Percentiles rank a stretch among this genome's conserved stretches.
Evolutionary conservation across 2,329 filamentous ascomycete genomes (phyloP).

Genomic region (Septoria linicola): DNA sequence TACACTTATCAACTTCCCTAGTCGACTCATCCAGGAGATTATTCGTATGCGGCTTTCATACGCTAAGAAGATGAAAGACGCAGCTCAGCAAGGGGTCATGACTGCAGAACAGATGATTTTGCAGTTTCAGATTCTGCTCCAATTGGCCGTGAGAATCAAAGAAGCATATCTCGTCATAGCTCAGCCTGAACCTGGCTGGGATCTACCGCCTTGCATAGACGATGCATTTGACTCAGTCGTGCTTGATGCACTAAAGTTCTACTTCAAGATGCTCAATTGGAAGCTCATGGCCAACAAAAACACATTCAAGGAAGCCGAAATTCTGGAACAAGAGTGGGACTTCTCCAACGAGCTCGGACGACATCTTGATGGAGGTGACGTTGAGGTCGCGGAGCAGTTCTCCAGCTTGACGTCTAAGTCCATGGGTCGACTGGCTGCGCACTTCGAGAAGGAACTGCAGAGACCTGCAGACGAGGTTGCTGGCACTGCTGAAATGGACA

Average conservation of each 20-base stretch:
- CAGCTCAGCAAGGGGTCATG: slow-evolving; percentile 84
- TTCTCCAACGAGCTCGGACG: slow-evolving; percentile 93
- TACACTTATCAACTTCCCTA: slow-evolving; percentile 95
- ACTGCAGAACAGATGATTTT: slow-evolving; percentile 98
- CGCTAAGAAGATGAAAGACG: slow-evolving; percentile 92
- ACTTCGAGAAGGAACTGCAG: slow-evolving; percentile 89
- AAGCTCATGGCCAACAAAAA: slow-evolving; percentile 97
- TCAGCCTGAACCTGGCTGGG: slow-evolving; percentile 87
- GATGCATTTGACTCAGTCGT: slow-evolving; percentile 93
- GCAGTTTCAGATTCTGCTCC: slow-evolving; percentile 90
- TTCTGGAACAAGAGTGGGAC: slow-evolving; percentile 96
- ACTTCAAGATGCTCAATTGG: slow-evolving; percentile 98
- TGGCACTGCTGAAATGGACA: slow-evolving; percentile 76
- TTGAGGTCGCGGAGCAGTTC: slow-evolving; percentile 97
- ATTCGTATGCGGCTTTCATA: slow-evolving; percentile 89
- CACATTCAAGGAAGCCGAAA: slow-evolving; percentile 97
- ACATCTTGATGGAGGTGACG: slow-evolving; percentile 87
- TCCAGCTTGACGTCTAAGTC: slow-evolving; percentile 91
- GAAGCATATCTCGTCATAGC: slow-evolving; percentile 81
- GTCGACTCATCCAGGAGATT: slow-evolving; percentile 91
- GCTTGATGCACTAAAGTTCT: slow-evolving; percentile 90
- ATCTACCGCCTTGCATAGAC: slow-evolving; percentile 91
- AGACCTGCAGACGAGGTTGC: slow-evolving; percentile 79
- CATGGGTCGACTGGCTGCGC: slow-evolving; percentile 78
- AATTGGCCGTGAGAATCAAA: slow-evolving; percentile 89